These are phyloP conservation scores for Dunaliella sp. DNA, from an alignment of 139 green algal genomes.

Conservation along the genomic window DNA sequence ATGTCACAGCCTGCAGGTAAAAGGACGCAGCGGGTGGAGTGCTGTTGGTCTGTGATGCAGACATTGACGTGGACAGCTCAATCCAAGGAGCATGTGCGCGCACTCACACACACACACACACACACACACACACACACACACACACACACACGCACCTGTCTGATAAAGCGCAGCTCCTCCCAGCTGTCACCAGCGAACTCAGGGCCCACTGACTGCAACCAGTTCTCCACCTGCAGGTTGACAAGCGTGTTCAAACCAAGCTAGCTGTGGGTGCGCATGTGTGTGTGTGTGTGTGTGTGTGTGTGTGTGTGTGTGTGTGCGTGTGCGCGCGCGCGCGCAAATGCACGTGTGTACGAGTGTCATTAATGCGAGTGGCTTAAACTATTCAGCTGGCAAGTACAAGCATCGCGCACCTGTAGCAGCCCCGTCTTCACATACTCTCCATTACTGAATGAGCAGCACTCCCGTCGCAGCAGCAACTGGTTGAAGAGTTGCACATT, in stretches of 20 bases:
- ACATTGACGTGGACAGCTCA: too few species aligned
- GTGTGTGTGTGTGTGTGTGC: neutral
- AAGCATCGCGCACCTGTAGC: slow-evolving; percentile 6
- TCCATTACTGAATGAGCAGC: slow-evolving; percentile 99
- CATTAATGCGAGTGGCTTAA: too few species aligned
- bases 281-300: neutral
- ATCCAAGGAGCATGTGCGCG: too few species aligned
- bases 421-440: slow-evolving; percentile 86
- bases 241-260: neutral
- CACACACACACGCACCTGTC: slow-evolving; percentile 5
- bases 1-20: slow-evolving; percentile 92
- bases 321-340: neutral
- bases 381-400: neutral
- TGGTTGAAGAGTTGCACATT: slow-evolving; percentile 99
- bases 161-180: slow-evolving; percentile 78
- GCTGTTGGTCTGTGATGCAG: too few species aligned
- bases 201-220: slow-evolving; percentile 74
- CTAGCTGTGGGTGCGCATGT: neutral
- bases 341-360: too few species aligned
- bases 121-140: too few species aligned
- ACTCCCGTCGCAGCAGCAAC: slow-evolving; percentile 97
- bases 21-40: neutral
- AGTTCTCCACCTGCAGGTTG: slow-evolving; percentile 86
- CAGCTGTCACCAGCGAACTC: slow-evolving; percentile 83
- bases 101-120: too few species aligned